These are phyloP conservation scores for Boletus coccyginus DNA, from an alignment of 768 basidiomycete species.

Conservation along the genomic window DNA sequence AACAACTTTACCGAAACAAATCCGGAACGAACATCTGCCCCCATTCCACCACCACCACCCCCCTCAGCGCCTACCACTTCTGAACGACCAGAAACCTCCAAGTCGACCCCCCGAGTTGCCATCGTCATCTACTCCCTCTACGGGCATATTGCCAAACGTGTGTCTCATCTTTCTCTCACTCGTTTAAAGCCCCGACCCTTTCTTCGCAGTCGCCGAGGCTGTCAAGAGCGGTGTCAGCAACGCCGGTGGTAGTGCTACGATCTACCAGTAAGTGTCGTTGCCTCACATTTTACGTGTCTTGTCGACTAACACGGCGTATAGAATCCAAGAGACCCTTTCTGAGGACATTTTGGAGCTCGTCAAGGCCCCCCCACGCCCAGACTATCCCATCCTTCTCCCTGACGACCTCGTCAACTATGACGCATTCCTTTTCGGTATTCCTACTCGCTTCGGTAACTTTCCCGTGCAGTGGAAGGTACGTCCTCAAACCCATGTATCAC, in stretches of 20 bases:
- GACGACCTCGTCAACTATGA: constrained; percentile 34
- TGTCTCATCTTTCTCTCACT: constrained; percentile 8
- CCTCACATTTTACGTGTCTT: neutral
- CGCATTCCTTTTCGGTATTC: constrained; percentile 46
- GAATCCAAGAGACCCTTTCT: constrained; percentile 81
- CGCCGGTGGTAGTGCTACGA: constrained; percentile 43
- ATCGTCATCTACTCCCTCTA: constrained; percentile 51
- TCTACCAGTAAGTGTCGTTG: constrained; percentile 41
- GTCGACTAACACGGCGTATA: constrained; percentile 21
- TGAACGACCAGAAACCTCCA: neutral
- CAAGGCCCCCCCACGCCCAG: constrained; percentile 67
- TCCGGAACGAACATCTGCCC: constrained; percentile 9
- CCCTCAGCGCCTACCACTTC: neutral
- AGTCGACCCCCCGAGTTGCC: constrained; percentile 37
- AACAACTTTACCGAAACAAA: constrained; percentile 31
- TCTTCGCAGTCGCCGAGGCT: constrained; percentile 30
- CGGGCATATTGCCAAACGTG: constrained; percentile 47
- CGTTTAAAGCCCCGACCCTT: neutral
- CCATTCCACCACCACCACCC: neutral
- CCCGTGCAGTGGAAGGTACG: constrained; percentile 59
- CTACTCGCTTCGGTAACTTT: constrained; percentile 48
- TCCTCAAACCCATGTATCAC: neutral
- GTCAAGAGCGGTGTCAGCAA: constrained; percentile 39
- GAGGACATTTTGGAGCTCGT: constrained; percentile 66
- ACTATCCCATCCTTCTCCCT: constrained; percentile 43